Evolutionary conservation across 768 basidiomycete genomes (phyloP).

Genomic region (Tylopilus cervinicoccineus): DNA sequence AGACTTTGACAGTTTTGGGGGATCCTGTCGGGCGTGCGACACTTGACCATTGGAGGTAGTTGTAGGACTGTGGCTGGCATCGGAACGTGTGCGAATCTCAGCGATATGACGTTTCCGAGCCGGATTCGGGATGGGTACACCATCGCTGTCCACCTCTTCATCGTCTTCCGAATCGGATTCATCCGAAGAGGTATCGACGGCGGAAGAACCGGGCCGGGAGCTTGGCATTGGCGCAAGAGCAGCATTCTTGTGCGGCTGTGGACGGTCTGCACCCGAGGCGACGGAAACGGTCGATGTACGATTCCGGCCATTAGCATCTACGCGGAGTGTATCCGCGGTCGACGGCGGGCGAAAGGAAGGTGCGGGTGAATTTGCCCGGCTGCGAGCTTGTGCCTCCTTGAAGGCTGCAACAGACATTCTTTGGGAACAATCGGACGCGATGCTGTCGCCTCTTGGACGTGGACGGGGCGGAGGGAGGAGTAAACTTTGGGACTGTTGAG

Average conservation of each 20-base stretch:
- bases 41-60: slow-evolving; percentile 1
- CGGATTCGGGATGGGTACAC: slow-evolving; percentile 31
- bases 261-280: slow-evolving; percentile 12
- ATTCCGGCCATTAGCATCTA: slow-evolving; percentile 21
- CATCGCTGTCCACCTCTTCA: slow-evolving; percentile 35
- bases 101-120: slow-evolving; percentile 24
- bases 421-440: slow-evolving; percentile 62
- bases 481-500: slow-evolving; percentile 23
- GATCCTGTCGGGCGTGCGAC: slow-evolving; percentile 4
- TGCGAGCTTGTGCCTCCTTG: slow-evolving; percentile 69
- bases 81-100: slow-evolving; percentile 13
- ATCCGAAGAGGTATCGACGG: slow-evolving; percentile 26
- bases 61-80: slow-evolving; percentile 12
- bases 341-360: slow-evolving; percentile 46
- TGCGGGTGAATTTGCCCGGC: slow-evolving; percentile 55
- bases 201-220: slow-evolving; percentile 14
- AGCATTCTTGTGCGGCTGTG: slow-evolving; percentile 11
- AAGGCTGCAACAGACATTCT: slow-evolving; percentile 81
- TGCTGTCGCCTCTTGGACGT: slow-evolving; percentile 55
- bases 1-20: slow-evolving; percentile 11
- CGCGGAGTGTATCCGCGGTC: slow-evolving; percentile 27
- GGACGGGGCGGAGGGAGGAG: slow-evolving; percentile 37
- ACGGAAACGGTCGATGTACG: slow-evolving; percentile 31
- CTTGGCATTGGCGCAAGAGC: slow-evolving; percentile 5
- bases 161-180: slow-evolving; percentile 36